These are phyloP conservation scores for Aspergillus oerlinghausenensis DNA, from an alignment of 2,329 filamentous ascomycete species.

Conservation along the genomic window DNA sequence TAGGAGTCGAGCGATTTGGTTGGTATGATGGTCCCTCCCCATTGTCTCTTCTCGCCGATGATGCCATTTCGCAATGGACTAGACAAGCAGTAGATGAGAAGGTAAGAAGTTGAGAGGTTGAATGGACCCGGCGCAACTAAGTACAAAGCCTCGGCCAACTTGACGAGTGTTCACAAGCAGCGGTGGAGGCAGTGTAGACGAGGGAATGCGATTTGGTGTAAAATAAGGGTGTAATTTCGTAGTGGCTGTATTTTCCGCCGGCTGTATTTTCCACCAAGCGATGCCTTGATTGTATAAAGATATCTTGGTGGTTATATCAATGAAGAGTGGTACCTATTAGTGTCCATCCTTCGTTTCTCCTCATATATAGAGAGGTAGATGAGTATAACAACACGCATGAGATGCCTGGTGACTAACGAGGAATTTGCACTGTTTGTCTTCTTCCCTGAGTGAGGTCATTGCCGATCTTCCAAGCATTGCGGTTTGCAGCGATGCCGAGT, in stretches of 20 bases:
- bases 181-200: not conserved
- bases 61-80: conserved; percentile 11
- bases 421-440: conserved; percentile 31
- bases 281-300: not conserved
- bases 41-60: conserved; percentile 30
- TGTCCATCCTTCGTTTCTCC: not conserved
- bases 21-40: conserved; percentile 34
- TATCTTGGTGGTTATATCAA: not conserved
- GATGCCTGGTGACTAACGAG: not conserved
- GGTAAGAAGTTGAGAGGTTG: not conserved
- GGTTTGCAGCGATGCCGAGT: conserved; percentile 8
- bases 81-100: not conserved
- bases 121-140: not conserved
- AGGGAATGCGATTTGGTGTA: not conserved
- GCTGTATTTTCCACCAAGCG: not conserved
- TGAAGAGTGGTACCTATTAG: not conserved
- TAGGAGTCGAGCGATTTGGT: conserved; percentile 27
- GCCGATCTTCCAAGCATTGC: conserved; percentile 1
- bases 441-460: conserved; percentile 18
- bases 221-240: not conserved
- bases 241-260: too few species aligned
- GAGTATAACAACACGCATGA: not conserved
- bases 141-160: not conserved
- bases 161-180: not conserved
- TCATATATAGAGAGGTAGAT: not conserved